Evolutionary conservation across 148 eudicot species (phyloP), one percentile per base, ranked within the genome.

Genomic region (Nepenthes mirabilis): DNA sequence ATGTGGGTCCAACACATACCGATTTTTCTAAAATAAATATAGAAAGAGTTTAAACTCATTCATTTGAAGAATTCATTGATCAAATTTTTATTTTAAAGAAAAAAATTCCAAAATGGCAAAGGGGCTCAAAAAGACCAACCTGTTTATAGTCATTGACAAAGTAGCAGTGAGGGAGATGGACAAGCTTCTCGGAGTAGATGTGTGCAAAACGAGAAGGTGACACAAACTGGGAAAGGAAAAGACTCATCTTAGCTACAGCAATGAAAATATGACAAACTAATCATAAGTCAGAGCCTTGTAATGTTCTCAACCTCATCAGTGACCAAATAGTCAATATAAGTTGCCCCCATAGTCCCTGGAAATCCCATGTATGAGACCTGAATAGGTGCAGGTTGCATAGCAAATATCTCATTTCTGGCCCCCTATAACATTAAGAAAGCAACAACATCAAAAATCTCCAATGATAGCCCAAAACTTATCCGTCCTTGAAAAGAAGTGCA

Each of bases 341-440:
- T 72, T 12, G 97, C 97, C 52, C 97, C 97, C n/a, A 83, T 88
- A 47, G 97, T 91, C 59, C 97, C 97, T 5, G 97, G 97, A 62
- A 91, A 91, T 34, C 97, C 97, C 97, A 91, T 91, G 69, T 91
- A 91, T 23, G 96, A 91, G 65, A 91, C 97, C 79, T 88, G 97
- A 70, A 91, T 78, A 9, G 97, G 94, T 62, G 97, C 97, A 58
- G 97, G 97, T 68, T 88, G 86, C 96, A 91, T 88, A 54, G 97
- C 90, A 80, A 91, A 91, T 65, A 91, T 85, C 77, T 91, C 97
- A 77, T 88, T 91, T 75, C 97, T 77, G 47, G 93, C 97, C 37
- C 97, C 97, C 97, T 91, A 77, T 65, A 65, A 50, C 34, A 59
- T 69, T 1, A 48, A 0, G 34, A 9, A 7, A 47, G 5, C 47